Evolutionary conservation across 176 grass and related monocot species (phyloP).

Genomic region (Luzula sylvatica): DNA sequence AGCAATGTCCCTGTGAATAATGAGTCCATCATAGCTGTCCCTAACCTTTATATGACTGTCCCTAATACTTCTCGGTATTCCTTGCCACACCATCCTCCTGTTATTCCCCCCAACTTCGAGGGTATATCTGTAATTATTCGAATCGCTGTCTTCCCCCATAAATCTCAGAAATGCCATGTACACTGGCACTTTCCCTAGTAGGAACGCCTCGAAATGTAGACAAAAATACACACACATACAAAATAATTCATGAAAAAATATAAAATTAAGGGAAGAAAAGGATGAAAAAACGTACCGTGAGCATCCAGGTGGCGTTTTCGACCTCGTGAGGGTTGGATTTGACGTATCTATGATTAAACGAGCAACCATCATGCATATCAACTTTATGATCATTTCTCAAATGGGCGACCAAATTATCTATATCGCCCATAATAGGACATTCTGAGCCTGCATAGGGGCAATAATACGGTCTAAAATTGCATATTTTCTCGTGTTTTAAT

Average conservation of each 20-base stretch:
- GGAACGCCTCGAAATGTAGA: slow-evolving; percentile 20
- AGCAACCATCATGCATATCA: slow-evolving; percentile 24
- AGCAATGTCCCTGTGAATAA: slow-evolving; percentile 12
- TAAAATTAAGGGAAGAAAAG: neutral
- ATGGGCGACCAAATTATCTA: slow-evolving; percentile 14
- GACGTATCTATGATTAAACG: slow-evolving; percentile 20
- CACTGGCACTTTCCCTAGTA: slow-evolving; percentile 12
- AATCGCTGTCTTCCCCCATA: slow-evolving; percentile 17
- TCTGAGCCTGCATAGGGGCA: slow-evolving; percentile 20
- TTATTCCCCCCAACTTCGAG: slow-evolving; percentile 19
- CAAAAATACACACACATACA: slow-evolving; percentile 13
- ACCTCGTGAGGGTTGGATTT: slow-evolving; percentile 22
- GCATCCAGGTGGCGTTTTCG: slow-evolving; percentile 25
- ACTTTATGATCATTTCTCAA: slow-evolving; percentile 19
- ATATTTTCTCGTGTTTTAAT: slow-evolving; percentile 21
- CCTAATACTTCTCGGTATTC: slow-evolving; percentile 23
- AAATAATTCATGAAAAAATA: neutral
- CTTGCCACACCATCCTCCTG: slow-evolving; percentile 21
- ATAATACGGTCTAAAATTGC: slow-evolving; percentile 16
- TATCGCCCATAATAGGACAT: slow-evolving; percentile 13
- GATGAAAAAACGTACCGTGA: slow-evolving; percentile 9
- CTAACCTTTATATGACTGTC: slow-evolving; percentile 20
- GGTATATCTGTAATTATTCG: slow-evolving; percentile 23
- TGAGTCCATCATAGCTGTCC: slow-evolving; percentile 20
- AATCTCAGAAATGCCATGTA: slow-evolving; percentile 23